Conservation (phyloP, 176 grass and related monocot genomes). For the Sorghum bicolor region Sorghum_bicolor_NCBIv3 NC_012879.2:42911001-42911500, state of each 20-base stretch:
- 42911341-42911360: slow-evolving; percentile 15
- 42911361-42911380: slow-evolving; percentile 92
- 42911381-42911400: slow-evolving; percentile 90
- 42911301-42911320: not conserved
- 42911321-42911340: slow-evolving; percentile 12
- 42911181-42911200: not conserved
- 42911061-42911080: slow-evolving; percentile 56
- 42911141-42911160: not conserved
- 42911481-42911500: slow-evolving; percentile 22
- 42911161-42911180: not conserved
- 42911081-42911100: not conserved
- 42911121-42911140: not conserved
- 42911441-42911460: slow-evolving; percentile 60
- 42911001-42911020: slow-evolving; percentile 81
- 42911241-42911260: not conserved
- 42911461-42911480: slow-evolving; percentile 67
- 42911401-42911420: slow-evolving; percentile 86
- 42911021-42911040: slow-evolving; percentile 82
- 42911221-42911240: not conserved
- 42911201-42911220: not conserved
- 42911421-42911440: slow-evolving; percentile 88
- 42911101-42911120: not conserved
- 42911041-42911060: slow-evolving; percentile 91
- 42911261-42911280: not conserved
- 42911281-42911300: slow-evolving; percentile 1